These are phyloP conservation scores for Gaeumannomyces tritici DNA, from an alignment of 2,329 filamentous ascomycete genomes.

Conservation along the genomic window DNA sequence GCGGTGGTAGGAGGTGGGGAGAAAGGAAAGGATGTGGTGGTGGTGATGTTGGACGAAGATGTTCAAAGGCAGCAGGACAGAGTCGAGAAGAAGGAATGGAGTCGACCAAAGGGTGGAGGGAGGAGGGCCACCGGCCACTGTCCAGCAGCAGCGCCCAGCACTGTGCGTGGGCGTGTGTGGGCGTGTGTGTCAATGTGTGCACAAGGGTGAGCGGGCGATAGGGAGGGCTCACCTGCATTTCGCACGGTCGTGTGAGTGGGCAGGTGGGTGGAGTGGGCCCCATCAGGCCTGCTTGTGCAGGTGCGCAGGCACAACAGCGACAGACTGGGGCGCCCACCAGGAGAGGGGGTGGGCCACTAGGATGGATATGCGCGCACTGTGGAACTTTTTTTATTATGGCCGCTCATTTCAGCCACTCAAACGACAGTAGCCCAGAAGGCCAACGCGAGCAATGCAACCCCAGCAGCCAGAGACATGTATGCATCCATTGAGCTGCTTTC, in stretches of 20 bases:
- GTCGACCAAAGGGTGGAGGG: slow-evolving; percentile 1
- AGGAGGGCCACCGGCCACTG: not conserved
- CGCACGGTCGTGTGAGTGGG: not conserved
- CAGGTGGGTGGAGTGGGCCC: not conserved
- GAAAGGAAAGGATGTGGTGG: not conserved
- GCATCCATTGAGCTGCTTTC: not conserved
- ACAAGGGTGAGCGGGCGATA: not conserved
- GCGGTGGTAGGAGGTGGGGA: slow-evolving; percentile 16
- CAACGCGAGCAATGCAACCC: not conserved
- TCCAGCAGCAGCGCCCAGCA: not conserved
- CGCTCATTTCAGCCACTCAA: slow-evolving; percentile 5
- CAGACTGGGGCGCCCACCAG: not conserved
- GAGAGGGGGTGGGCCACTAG: not conserved
- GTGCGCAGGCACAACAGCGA: not conserved
- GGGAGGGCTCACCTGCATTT: not conserved
- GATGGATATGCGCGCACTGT: not conserved
- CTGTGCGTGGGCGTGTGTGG: not conserved
- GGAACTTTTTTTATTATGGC: not conserved
- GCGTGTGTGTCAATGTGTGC: too few relatives aligned
- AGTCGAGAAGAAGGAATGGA: slow-evolving; percentile 1
- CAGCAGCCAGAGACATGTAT: not conserved
- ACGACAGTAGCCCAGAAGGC: not conserved
- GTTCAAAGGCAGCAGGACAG: slow-evolving; percentile 1
- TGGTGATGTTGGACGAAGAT: slow-evolving; percentile 6
- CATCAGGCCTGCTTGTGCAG: not conserved